Evolutionary conservation across 345 rosid species (phyloP), one percentile per base, ranked within the genome.

Genomic region (Citrus trifoliata): DNA sequence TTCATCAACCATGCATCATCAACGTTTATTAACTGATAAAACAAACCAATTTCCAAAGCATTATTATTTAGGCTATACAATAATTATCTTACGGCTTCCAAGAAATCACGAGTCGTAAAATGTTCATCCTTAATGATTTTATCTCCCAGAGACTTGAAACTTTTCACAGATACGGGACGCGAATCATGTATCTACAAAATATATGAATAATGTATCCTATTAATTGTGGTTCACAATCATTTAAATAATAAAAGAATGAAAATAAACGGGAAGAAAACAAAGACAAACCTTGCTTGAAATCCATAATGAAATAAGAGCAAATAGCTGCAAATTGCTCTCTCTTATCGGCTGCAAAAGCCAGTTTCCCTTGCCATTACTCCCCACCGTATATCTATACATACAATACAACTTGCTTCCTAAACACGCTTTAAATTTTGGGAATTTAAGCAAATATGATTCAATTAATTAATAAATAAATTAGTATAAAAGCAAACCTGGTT

Each of bases 241-340:
- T 53, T 53, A 4, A 27, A 67, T 37, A 58, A 28, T 40, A 68
- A 74, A 9, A 18, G 28, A n/a, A n/a, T 56, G 37, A 51, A 73
- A 13, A 46, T 46, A 46, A 46, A 46, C 3, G 51, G 13, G 51
- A 46, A 46, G 51, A 46, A 46, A 46, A 46, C 16, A 46, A 46
- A 33, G 21, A 64, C 88, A 71, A 58, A 90, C 97, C 86, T 93
- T 93, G 84, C 90, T 90, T 13, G 97, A 88, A 80, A 91, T 82
- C 97, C 97, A 93, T 21, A 92, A 48, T 30, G 95, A 86, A 84
- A 90, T 64, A 19, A 93, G 92, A 6, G 84, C 88, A 86, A 91
- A 93, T 21, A 93, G 75, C 85, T 91, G 95, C 84, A 93, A 73
- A 86, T 88, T 93, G 89, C 97, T 86, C 82, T 92, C 92, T 53